phyloP scores from a whole-genome alignment of 306 rosid genomes.

The Benincasa hispida region DNA sequence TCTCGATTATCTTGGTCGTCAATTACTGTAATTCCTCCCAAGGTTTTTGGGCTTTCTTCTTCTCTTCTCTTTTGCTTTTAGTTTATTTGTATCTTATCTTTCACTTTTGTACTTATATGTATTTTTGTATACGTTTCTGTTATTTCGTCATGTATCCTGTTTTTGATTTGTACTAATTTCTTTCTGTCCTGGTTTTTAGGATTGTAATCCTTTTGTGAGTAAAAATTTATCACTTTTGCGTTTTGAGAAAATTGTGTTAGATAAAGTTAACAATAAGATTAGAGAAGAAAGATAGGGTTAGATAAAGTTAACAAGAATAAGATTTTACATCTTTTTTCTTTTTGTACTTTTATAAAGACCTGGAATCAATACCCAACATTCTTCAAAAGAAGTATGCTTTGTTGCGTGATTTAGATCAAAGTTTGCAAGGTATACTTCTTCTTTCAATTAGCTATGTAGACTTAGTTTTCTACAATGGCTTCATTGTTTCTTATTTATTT shows the following conservation, averaged over 20 bases:
- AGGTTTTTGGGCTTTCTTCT: too few species aligned
- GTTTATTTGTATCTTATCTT: not conserved
- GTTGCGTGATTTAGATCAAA: slow-evolving; percentile 77
- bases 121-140: too few species aligned
- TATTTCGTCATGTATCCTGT: not conserved
- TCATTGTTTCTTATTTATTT: not conserved
- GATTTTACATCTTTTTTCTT: not conserved
- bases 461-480: not conserved
- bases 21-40: too few species aligned
- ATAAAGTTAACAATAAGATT: not conserved
- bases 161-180: not conserved
- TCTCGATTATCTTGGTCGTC: too few species aligned
- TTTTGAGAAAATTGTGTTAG: not conserved
- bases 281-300: not conserved
- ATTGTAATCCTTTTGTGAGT: not conserved
- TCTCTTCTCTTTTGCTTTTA: too few species aligned
- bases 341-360: slow-evolving; percentile 35
- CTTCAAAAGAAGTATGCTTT: slow-evolving; percentile 79
- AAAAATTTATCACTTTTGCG: not conserved
- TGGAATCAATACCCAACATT: slow-evolving; percentile 76
- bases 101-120: not conserved
- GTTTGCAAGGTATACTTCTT: slow-evolving; percentile 55
- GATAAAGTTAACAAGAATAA: too few species aligned
- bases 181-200: not conserved
- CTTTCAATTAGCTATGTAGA: not conserved